These are phyloP conservation scores for Colletotrichum tofieldiae DNA, from an alignment of 2,329 filamentous ascomycete genomes.

Conservation along the genomic window DNA sequence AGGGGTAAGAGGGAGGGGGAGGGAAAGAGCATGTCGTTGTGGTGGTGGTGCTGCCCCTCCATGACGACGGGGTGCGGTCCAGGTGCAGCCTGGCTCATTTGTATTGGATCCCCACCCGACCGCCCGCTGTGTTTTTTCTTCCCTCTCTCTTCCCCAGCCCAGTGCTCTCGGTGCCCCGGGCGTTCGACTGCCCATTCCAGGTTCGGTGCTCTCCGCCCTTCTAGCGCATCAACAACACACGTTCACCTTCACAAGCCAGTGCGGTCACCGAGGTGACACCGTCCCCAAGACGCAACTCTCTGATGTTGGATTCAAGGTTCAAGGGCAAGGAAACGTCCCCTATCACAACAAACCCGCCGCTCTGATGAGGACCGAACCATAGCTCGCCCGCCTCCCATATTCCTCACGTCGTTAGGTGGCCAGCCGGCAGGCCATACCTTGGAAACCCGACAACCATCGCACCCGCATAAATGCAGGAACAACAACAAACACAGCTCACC, in stretches of 20 bases:
- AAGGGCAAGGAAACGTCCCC: slow-evolving; percentile 21
- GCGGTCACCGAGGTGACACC: slow-evolving; percentile 42
- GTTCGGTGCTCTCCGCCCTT: slow-evolving; percentile 26
- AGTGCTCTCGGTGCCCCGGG: slow-evolving; percentile 19
- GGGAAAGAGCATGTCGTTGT: background rate
- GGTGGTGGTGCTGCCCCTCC: slow-evolving; percentile 32
- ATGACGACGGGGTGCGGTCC: slow-evolving; percentile 39
- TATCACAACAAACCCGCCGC: slow-evolving; percentile 21
- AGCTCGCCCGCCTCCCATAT: background rate
- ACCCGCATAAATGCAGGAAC: background rate
- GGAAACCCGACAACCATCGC: background rate
- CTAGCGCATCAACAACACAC: slow-evolving; percentile 21
- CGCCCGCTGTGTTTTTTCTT: slow-evolving; percentile 8
- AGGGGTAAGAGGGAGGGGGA: slow-evolving; percentile 12
- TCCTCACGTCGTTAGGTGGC: background rate
- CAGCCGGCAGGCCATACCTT: background rate
- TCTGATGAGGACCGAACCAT: slow-evolving; percentile 4
- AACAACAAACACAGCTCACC: slow-evolving; percentile 15
- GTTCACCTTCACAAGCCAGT: slow-evolving; percentile 24
- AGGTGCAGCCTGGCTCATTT: slow-evolving; percentile 17
- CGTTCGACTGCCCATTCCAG: slow-evolving; percentile 29
- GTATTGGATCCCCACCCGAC: slow-evolving; percentile 13
- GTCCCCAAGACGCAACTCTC: slow-evolving; percentile 32
- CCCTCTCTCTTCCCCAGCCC: background rate
- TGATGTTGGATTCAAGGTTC: slow-evolving; percentile 36